Evolutionary conservation across 805 yeast species (phyloP), one percentile per base, ranked within the genome.

Genomic region (Candida railenensis): DNA sequence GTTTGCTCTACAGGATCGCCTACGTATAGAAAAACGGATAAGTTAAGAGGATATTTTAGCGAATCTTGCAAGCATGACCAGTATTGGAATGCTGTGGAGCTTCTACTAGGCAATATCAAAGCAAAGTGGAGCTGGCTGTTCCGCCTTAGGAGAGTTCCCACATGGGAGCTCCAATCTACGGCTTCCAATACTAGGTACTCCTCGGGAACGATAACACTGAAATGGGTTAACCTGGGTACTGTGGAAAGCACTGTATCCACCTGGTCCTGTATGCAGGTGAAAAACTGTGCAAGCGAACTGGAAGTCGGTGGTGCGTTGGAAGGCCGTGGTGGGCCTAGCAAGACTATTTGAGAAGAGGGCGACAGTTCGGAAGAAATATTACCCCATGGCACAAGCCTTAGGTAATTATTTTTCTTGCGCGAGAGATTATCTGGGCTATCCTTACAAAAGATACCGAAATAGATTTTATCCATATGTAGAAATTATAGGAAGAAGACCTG

Each of bases 21-120:
- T 3, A 42, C 15, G 16, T 42, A 42, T 8, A 42, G 40, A 22
- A 42, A 42, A 4, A 42, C 32, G 2, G 45, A 42, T 20, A 42
- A 8, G 11, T 36, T 22, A 30, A 14, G 40, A 7, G 38, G 40
- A 14, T 18, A 42, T 9, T n/a, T 19, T 16, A 42, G 16, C 9
- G 15, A 3, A 5, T 21, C 28, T 11, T 34, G 30, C 22, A 42
- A 22, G 12, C 33, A 4, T 3, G 15, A 18, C 45, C 45, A 42
- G 25, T 34, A 42, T 14, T 34, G 15, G 15, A 22, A 20, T 20
- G 40, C 40, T 3, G 12, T 12, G 3, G n/a, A 20, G 21, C 21
- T 25, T 25, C 30, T 36, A 18, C 21, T 36, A 22, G 45, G 39
- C 7, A 42, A 11, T 16, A 16, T n/a, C n/a, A 40, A 40, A 3